Evolutionary conservation across 2,329 filamentous ascomycete genomes (phyloP), one percentile per base, ranked within the genome.

Genomic region (Diplodia mutila): DNA sequence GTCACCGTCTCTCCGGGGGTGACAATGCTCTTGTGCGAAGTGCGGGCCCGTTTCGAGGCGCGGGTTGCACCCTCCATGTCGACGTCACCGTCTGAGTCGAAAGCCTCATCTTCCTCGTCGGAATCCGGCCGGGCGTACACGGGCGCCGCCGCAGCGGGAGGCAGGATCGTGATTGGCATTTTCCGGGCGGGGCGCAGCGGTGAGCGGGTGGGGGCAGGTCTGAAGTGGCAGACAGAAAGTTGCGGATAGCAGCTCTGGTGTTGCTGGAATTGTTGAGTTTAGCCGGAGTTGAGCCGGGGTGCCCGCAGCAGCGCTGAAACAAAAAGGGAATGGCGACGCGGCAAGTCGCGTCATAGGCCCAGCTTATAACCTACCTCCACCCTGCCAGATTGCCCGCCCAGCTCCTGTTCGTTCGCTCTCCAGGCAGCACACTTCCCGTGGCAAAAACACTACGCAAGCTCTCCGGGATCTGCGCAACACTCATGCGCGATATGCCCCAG

Each of bases 1-100:
- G 94, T 97, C 73, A 98, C 92, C 69, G 91, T 82, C 77, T 96
- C 91, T 75, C 94, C 95, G 0, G 94, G 94, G 0, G 94, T 97
- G 72, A 97, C 90, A 72, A 97, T 90, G 53, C 80, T 79, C 42
- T 77, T 79, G 27, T 75, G 71, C 61, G 74, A 68, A 71, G 78
- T 69, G 61, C 77, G 74, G 61, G 76, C 67, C 34, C 79, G 78
- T 72, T 82, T 83, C 65, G 75, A 73, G 32, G 79, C 73, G 64
- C 78, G 78, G 67, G 77, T 77, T 64, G 80, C 79, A 69, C 84
- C 82, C 57, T 80, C 80, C 76, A 84, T 81, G 39, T 83, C 82
- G 67, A 80, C 73, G 69, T 86, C 84, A 67, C 78, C 77, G 48
- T 86, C 84, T 54, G 82, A 80, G 70, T 84, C 81, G 72, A 71